A percentile compares a stretch with the other conserved stretches of the same genome.
Conservation (phyloP, 2,329 filamentous ascomycete species). For the Blastomyces percursus region DNA sequence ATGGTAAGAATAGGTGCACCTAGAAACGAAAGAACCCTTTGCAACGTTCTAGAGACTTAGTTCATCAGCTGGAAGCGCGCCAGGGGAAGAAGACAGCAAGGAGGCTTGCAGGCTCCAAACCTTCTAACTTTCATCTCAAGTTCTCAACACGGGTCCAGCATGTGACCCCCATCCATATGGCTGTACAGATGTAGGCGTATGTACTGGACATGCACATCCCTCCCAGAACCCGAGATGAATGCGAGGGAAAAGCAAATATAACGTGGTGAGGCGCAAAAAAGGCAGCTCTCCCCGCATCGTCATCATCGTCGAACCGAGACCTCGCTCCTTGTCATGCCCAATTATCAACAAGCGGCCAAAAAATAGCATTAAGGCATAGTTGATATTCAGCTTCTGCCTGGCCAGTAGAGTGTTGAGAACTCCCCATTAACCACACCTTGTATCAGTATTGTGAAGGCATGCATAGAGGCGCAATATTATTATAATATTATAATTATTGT, state of each 20-base stretch:
- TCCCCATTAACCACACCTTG: neutral
- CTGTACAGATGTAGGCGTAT: too few species aligned
- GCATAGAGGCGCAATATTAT: neutral
- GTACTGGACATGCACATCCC: neutral
- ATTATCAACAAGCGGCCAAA: neutral
- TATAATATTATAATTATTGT: too few species aligned
- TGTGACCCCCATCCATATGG: neutral
- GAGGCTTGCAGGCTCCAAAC: neutral
- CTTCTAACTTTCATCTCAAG: neutral
- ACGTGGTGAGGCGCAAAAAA: neutral
- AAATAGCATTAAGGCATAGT: too few species aligned
- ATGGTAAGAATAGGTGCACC: neutral
- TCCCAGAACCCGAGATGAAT: neutral
- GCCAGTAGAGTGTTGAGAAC: neutral
- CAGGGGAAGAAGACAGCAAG: neutral
- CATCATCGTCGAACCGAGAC: neutral
- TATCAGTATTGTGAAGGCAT: neutral
- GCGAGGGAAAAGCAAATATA: neutral
- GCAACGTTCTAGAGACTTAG: neutral
- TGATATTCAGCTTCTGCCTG: too few species aligned
- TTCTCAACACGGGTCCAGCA: neutral
- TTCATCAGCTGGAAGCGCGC: neutral
- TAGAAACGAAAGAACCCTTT: conserved; percentile 7
- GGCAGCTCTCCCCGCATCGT: neutral
- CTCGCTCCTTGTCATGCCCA: neutral